Percentiles rank a stretch among this genome's conserved stretches.
Evolutionary conservation across 139 green algal genomes (phyloP).

Genomic region (Tetradesmus obliquus): DNA sequence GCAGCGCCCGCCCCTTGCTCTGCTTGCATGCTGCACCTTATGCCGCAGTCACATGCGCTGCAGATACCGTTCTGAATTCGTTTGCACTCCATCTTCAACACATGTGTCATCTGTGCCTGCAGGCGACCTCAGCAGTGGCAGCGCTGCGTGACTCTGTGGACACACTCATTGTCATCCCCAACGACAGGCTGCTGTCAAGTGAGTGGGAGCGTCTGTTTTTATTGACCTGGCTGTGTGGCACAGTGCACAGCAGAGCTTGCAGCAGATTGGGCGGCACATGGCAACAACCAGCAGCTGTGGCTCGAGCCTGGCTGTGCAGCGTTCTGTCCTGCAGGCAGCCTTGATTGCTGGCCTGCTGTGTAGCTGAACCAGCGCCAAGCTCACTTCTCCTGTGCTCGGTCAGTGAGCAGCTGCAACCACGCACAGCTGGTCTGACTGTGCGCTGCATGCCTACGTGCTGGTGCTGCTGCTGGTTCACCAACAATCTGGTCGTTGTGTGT

Average conservation of each 20-base stretch:
- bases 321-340: not conserved
- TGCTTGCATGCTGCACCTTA: not conserved
- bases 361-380: not conserved
- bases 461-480: not conserved
- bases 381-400: not conserved
- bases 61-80: too few species aligned
- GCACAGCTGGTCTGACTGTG: not conserved
- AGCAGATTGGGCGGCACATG: not conserved
- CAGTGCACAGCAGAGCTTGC: not conserved
- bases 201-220: not conserved
- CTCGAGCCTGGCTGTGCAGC: too few species aligned
- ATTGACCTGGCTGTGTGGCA: not conserved
- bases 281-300: not conserved
- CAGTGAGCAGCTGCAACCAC: not conserved
- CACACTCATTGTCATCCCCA: constrained; percentile 98
- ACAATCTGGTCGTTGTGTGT: not conserved
- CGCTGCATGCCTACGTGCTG: not conserved
- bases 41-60: too few species aligned
- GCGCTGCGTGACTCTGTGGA: constrained; percentile 86
- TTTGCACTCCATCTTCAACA: not conserved
- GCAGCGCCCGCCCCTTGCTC: not conserved
- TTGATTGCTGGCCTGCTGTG: not conserved
- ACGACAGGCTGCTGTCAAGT: constrained; percentile 89
- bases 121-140: constrained; percentile 81
- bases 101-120: not conserved